Base-by-base conservation (phyloP, 2,329 filamentous ascomycete genomes). In the Curvularia eragrostidis region DNA sequence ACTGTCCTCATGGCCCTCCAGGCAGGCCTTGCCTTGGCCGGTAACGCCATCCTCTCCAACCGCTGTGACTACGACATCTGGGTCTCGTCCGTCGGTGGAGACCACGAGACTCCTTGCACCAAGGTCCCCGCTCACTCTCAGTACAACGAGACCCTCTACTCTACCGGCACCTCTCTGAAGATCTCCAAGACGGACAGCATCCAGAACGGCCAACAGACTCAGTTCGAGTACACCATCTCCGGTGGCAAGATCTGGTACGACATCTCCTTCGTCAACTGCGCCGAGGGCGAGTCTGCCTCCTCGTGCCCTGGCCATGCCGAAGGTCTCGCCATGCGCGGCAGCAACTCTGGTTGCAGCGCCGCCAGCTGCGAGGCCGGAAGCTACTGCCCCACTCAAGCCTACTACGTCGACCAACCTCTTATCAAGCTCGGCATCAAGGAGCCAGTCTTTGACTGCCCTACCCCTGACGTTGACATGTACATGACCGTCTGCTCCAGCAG, bases 221-320 rank as follows among this genome's bases (percentile, higher is more conserved):
- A 72, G 42, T 70, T 71, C 46, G 68, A 72, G 24, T 72, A 72
- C 61, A 62, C 60, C 54, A 63, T 69, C 36, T 56, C 55, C 13
- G 52, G 48, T 13, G 56, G 53, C 44, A 55, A 62, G 32, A 28
- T 72, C 21, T 72, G 64, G 63, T 72, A 66, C 58, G 67, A 72
- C 49, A 67, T 72, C 49, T 71, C 68, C 1, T 67, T 71, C 23
- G 68, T 72, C 48, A 60, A 72, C 52, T 72, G 69, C 48, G 68
- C 67, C 3, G 56, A 64, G 6, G 67, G 64, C 38, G 56, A 69
- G 41, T 59, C 50, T 21, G 65, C 66, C 3, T 56, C 28, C 13
- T 46, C 56, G 32, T 72, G 68, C 54, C 70, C 68, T 1, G 69
- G 69, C 1, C 63, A 67, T 13, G 61, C 63, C 13, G 61, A 60